Conservation (phyloP, 1,284 basidiomycete species). For the Schizophyllum commune region DNA sequence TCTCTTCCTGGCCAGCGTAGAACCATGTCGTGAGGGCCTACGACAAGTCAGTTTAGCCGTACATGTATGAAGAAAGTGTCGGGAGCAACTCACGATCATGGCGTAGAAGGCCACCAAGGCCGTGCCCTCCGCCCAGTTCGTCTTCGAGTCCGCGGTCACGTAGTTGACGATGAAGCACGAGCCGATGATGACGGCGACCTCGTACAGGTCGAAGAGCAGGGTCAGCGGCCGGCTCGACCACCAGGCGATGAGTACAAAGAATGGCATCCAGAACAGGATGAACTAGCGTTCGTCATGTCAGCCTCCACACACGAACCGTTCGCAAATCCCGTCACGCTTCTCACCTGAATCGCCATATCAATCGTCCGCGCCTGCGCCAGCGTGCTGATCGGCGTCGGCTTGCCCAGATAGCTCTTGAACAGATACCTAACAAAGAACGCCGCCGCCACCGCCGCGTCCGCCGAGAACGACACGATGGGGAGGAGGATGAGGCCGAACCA, state of each 20-base stretch:
- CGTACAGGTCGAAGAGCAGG: slow-evolving; percentile 53
- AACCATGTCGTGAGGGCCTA: slow-evolving; percentile 44
- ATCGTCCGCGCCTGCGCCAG: slow-evolving; percentile 7
- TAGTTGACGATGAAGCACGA: slow-evolving; percentile 67
- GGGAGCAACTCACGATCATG: slow-evolving; percentile 36
- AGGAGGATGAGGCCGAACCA: slow-evolving; percentile 68
- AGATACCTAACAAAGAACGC: not conserved
- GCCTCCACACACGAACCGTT: too few relatives aligned
- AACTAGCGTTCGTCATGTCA: slow-evolving; percentile 31
- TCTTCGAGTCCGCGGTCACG: slow-evolving; percentile 61
- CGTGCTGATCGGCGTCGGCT: not conserved
- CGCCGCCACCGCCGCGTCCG: slow-evolving; percentile 37
- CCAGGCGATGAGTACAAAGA: slow-evolving; percentile 54
- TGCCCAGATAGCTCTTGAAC: not conserved
- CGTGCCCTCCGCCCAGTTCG: slow-evolving; percentile 60
- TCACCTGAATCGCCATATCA: slow-evolving; percentile 3
- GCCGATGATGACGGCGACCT: slow-evolving; percentile 50
- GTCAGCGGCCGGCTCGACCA: slow-evolving; percentile 44
- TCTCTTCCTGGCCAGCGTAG: slow-evolving; percentile 39
- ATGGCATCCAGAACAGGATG: slow-evolving; percentile 59
- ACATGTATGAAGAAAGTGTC: not conserved
- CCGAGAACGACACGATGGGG: slow-evolving; percentile 62
- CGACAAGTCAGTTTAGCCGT: not conserved
- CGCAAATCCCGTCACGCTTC: not conserved
- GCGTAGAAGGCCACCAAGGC: slow-evolving; percentile 55